These are phyloP conservation scores for Carex scoparia DNA, from an alignment of 176 grass and related monocot genomes.

Conservation along the genomic window DNA sequence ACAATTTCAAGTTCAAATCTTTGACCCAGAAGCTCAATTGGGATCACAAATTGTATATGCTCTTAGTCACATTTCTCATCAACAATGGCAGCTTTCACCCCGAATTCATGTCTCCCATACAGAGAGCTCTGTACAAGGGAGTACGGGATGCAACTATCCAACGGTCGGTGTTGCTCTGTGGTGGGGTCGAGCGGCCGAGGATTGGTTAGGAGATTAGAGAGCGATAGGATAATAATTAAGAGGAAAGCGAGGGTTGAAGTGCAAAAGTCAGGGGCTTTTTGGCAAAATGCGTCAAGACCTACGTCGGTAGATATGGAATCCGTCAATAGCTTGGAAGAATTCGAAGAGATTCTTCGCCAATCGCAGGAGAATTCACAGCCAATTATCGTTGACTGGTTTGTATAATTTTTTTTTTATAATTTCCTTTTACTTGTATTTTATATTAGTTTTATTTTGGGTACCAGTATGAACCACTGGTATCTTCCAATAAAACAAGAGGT, in stretches of 20 bases:
- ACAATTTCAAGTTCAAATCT: not conserved
- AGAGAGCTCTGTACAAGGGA: slow-evolving; percentile 40
- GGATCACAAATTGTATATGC: not conserved
- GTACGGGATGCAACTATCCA: not conserved
- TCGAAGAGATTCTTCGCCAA: slow-evolving; percentile 52
- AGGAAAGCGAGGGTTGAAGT: not conserved
- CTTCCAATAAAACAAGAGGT: not conserved
- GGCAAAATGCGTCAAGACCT: slow-evolving; percentile 60
- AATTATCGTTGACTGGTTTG: slow-evolving; percentile 78
- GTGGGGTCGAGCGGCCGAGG: slow-evolving; percentile 28
- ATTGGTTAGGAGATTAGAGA: slow-evolving; percentile 10
- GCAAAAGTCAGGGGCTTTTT: slow-evolving; percentile 44
- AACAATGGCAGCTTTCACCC: slow-evolving; percentile 52
- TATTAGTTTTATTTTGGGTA: not conserved
- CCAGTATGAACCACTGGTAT: not conserved
- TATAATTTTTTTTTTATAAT: not conserved
- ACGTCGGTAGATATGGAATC: slow-evolving; percentile 64
- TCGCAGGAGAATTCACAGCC: slow-evolving; percentile 53
- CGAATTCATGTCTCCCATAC: slow-evolving; percentile 40
- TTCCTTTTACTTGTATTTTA: not conserved
- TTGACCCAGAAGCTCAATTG: not conserved
- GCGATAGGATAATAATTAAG: not conserved
- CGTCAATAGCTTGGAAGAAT: slow-evolving; percentile 62
- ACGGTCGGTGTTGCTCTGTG: slow-evolving; percentile 36
- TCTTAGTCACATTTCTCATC: not conserved